Conservation (phyloP, 1,284 basidiomycete species). For the Vanrija sp. region DNA sequence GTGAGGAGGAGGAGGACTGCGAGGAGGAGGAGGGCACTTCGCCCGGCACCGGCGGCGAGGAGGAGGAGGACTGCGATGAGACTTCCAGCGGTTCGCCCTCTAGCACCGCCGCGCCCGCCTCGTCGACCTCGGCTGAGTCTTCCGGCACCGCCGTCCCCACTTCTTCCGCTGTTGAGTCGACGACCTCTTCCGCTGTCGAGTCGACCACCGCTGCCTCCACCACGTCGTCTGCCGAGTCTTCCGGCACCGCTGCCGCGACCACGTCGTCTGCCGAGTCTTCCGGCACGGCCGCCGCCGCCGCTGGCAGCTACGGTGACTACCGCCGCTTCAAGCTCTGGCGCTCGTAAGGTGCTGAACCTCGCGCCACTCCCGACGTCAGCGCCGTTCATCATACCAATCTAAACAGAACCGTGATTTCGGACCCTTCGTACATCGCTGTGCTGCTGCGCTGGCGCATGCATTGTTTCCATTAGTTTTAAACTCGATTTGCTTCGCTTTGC, state of each 20-base stretch:
- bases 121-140: neutral
- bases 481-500: too few relatives aligned
- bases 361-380: neutral
- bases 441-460: too few relatives aligned
- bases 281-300: neutral
- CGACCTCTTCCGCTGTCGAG: neutral
- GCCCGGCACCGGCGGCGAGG: too few relatives aligned
- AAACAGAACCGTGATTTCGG: too few relatives aligned
- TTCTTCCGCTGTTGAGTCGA: neutral
- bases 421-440: too few relatives aligned
- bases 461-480: too few relatives aligned
- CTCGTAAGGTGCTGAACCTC: neutral
- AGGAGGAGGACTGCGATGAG: slow-evolving; percentile 1
- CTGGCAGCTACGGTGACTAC: neutral
- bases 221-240: neutral
- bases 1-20: too few relatives aligned
- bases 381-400: neutral
- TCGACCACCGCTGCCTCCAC: neutral
- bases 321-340: neutral
- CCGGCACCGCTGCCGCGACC: neutral
- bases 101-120: slow-evolving; percentile 1
- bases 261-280: neutral
- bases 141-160: neutral
- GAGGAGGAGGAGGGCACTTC: too few relatives aligned
- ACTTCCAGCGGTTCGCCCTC: too few relatives aligned